These are phyloP conservation scores for Coniochaeta sp. DNA, from an alignment of 2,329 filamentous ascomycete species.

Conservation along the genomic window DNA sequence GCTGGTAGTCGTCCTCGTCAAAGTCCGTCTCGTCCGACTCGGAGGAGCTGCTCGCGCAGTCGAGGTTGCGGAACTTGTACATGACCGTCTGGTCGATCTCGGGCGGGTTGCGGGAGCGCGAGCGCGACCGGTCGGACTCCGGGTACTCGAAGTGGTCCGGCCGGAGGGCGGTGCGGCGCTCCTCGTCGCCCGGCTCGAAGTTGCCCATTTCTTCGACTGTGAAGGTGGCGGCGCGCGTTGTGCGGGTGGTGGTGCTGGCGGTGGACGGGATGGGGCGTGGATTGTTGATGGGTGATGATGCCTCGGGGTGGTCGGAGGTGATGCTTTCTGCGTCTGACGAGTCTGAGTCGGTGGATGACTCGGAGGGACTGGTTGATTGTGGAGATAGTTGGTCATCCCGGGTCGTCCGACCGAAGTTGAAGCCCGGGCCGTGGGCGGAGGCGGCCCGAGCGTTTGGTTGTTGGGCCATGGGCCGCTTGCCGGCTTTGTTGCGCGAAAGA, in stretches of 20 bases:
- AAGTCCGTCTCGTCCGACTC: constrained; percentile 28
- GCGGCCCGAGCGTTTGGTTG: constrained; percentile 18
- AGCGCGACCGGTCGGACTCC: constrained; percentile 32
- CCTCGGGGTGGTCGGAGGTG: constrained; percentile 11
- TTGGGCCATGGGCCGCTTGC: constrained; percentile 15
- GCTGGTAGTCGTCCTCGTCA: constrained; percentile 24
- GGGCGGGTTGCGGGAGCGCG: constrained; percentile 24
- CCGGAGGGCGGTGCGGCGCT: constrained; percentile 32
- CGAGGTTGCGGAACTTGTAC: constrained; percentile 36
- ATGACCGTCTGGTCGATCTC: constrained; percentile 37
- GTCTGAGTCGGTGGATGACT: constrained; percentile 18
- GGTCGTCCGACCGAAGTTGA: constrained; percentile 24
- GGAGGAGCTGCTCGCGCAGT: constrained; percentile 35
- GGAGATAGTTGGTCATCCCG: constrained; percentile 30
- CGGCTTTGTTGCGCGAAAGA: constrained; percentile 7
- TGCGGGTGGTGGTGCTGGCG: too few species aligned
- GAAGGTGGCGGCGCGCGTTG: constrained; percentile 18
- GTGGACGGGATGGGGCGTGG: not conserved
- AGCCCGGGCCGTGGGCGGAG: constrained; percentile 21
- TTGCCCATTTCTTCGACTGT: constrained; percentile 37
- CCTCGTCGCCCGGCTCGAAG: constrained; percentile 37
- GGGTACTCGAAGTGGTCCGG: constrained; percentile 40
- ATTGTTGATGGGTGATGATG: constrained; percentile 9
- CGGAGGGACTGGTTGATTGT: constrained; percentile 26
- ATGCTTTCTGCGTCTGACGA: constrained; percentile 16